Conservation (phyloP, 1,284 basidiomycete species). For the Acaromyces ingoldii region DNA sequence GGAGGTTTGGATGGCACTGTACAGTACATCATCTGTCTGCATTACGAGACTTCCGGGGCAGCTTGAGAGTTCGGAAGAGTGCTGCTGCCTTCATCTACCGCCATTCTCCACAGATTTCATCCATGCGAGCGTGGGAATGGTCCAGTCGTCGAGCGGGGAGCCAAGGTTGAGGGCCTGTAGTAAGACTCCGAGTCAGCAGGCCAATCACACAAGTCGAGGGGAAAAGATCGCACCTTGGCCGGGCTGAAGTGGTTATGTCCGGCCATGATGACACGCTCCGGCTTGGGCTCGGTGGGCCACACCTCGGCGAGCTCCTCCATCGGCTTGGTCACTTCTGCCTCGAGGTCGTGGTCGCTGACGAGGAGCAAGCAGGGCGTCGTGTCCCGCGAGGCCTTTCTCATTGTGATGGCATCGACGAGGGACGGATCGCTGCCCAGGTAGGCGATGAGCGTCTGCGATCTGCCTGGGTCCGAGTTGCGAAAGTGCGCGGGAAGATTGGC, state of each 20-base stretch:
- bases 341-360: background rate
- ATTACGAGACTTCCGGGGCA: too few relatives aligned
- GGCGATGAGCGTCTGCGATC: background rate
- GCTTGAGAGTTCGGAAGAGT: too few relatives aligned
- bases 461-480: background rate
- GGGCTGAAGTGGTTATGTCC: slow-evolving; percentile 2
- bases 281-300: background rate
- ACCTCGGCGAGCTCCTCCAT: background rate
- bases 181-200: too few relatives aligned
- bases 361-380: background rate
- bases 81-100: too few relatives aligned
- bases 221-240: too few relatives aligned
- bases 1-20: too few relatives aligned
- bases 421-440: background rate
- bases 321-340: background rate
- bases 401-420: background rate
- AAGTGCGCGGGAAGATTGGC: background rate
- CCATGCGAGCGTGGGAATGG: too few relatives aligned
- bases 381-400: background rate
- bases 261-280: background rate
- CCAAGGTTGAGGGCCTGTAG: too few relatives aligned
- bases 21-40: too few relatives aligned
- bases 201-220: too few relatives aligned
- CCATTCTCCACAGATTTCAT: too few relatives aligned
- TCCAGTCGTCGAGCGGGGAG: too few relatives aligned